Percentiles rank a stretch among this genome's conserved stretches.
Conservation (phyloP, 768 basidiomycete genomes). For the Gyrodon lividus region DNA sequence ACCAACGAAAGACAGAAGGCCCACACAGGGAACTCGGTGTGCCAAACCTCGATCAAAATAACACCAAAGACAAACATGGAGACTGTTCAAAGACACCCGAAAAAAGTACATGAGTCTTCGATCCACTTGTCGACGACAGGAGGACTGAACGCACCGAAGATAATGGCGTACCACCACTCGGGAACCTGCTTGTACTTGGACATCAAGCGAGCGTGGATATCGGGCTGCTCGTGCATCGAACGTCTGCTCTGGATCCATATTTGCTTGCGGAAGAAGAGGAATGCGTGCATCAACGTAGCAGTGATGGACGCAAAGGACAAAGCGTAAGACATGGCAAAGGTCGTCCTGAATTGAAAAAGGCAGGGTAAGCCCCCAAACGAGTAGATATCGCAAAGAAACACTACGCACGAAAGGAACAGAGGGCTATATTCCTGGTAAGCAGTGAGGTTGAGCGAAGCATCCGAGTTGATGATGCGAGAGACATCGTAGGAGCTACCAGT, state of each 20-base stretch:
- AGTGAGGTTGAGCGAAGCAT: slow-evolving; percentile 53
- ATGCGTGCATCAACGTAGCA: slow-evolving; percentile 69
- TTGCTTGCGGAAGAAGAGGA: slow-evolving; percentile 75
- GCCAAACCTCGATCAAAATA: slow-evolving; percentile 60
- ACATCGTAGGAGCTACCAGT: slow-evolving; percentile 59
- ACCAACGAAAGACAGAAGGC: slow-evolving; percentile 38
- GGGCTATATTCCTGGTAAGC: slow-evolving; percentile 60
- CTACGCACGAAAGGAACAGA: slow-evolving; percentile 50
- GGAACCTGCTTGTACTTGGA: slow-evolving; percentile 55
- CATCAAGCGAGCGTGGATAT: slow-evolving; percentile 66
- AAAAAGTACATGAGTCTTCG: not conserved
- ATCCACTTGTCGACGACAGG: not conserved
- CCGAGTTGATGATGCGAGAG: slow-evolving; percentile 49
- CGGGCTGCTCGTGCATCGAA: slow-evolving; percentile 75
- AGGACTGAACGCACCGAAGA: slow-evolving; percentile 22
- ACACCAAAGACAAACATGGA: slow-evolving; percentile 58
- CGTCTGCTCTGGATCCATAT: slow-evolving; percentile 71
- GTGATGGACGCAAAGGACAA: slow-evolving; percentile 84
- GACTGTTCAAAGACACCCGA: slow-evolving; percentile 23
- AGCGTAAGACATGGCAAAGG: slow-evolving; percentile 78
- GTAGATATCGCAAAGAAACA: not conserved
- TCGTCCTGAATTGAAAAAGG: slow-evolving; percentile 31
- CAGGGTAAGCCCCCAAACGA: slow-evolving; percentile 11
- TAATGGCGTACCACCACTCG: slow-evolving; percentile 53
- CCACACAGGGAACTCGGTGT: slow-evolving; percentile 46